phyloP scores from a whole-genome alignment of 768 basidiomycete genomes.

The Macrolepiota dolichaula region DNA sequence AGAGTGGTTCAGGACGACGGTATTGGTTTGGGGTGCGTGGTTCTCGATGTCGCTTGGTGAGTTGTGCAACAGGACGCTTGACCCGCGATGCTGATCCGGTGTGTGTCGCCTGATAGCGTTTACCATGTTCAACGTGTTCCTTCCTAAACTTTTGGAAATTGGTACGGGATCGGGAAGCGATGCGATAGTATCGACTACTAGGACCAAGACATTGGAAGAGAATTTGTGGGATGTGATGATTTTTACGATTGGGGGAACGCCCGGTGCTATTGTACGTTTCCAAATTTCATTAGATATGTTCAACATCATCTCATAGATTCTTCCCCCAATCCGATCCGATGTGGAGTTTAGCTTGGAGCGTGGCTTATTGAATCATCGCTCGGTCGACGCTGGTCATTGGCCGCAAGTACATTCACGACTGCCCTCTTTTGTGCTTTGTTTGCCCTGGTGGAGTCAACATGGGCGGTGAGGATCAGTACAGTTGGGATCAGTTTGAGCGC shows the following conservation, averaged over 20 bases:
- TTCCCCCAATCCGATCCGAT: background rate
- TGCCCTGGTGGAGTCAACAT: conserved; percentile 49
- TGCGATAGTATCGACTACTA: conserved; percentile 14
- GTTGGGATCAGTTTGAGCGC: conserved; percentile 77
- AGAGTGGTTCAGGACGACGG: conserved; percentile 73
- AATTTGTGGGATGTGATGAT: conserved; percentile 85
- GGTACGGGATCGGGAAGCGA: conserved; percentile 24
- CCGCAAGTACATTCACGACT: conserved; percentile 72
- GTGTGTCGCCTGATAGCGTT: conserved; percentile 50
- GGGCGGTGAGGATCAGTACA: conserved; percentile 63
- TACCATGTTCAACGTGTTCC: conserved; percentile 92
- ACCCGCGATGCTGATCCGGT: too few species aligned
- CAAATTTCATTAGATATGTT: background rate
- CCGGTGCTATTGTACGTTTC: conserved; percentile 71
- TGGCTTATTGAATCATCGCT: conserved; percentile 70
- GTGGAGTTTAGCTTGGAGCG: conserved; percentile 65
- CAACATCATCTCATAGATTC: background rate
- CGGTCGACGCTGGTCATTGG: conserved; percentile 71
- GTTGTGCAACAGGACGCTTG: conserved; percentile 17
- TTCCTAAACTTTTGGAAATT: conserved; percentile 82
- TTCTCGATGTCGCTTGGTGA: conserved; percentile 71
- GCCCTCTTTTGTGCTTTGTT: conserved; percentile 74
- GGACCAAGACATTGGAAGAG: conserved; percentile 47
- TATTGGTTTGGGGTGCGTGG: conserved; percentile 82
- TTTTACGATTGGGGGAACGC: conserved; percentile 81